Evolutionary conservation across 371 early-diverging fungal genomes (phyloP).

Genomic region (Cokeromyces recurvatus): DNA sequence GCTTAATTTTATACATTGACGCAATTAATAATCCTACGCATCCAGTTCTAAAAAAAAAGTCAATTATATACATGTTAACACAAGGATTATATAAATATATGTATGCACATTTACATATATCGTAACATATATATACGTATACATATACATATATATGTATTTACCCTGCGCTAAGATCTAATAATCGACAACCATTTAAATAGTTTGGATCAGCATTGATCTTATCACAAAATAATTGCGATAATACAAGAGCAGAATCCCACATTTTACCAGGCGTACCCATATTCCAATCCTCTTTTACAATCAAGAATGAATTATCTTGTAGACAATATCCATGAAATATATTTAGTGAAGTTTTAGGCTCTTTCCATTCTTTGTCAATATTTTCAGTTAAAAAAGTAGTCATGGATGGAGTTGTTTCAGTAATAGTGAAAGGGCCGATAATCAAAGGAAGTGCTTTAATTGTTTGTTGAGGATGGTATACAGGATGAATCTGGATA

Average conservation of each 20-base stretch:
- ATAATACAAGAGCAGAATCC: constrained; percentile 55
- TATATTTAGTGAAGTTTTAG: background rate
- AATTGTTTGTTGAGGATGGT: background rate
- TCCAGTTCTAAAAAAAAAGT: constrained; percentile 24
- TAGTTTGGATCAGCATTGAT: constrained; percentile 20
- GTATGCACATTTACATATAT: no score
- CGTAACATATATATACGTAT: no score
- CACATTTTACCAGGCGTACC: constrained; percentile 57
- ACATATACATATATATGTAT: no score
- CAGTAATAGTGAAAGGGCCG: constrained; percentile 3
- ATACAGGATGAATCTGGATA: constrained; percentile 2
- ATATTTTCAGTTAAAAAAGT: background rate
- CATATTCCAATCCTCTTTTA: constrained; percentile 48
- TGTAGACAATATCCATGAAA: constrained; percentile 2
- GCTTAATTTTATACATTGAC: constrained; percentile 1
- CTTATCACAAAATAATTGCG: constrained; percentile 32
- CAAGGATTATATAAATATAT: constrained; percentile 25
- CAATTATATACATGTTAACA: constrained; percentile 5
- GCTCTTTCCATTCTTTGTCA: background rate
- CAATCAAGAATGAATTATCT: constrained; percentile 12
- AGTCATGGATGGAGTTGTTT: no score
- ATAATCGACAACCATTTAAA: constrained; percentile 15
- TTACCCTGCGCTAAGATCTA: constrained; percentile 50
- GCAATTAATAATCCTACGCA: constrained; percentile 20
- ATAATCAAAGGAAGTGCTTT: constrained; percentile 14